Base-by-base conservation (phyloP, 108 stramenopile genomes). In the Discostella stelligeroides region DNA sequence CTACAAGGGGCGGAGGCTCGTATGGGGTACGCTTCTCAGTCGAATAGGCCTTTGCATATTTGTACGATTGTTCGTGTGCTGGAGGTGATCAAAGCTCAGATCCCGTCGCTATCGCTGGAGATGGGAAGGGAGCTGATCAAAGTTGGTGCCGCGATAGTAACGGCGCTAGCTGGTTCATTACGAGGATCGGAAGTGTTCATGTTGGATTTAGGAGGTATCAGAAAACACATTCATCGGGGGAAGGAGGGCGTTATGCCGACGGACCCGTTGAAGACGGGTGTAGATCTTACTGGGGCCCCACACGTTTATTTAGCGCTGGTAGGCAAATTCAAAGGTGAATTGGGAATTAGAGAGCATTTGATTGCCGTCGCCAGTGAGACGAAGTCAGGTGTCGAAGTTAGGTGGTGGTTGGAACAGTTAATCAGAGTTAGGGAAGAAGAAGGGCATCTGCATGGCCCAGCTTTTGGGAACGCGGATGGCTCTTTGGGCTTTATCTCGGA, bases 21-120 rank as follows among this genome's bases (percentile, higher is more conserved):
- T 0, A 76, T 76, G 75, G 67, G 67, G 4, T 58, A 24, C 25
- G 45, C 46, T 4, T 37, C 51, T 12, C 12, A 41, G 28, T 34
- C 27, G 0, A 68, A 76, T 15, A 0, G 34, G 50, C 18, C 60
- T 0, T 11, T 75, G 21, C 11, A 25, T 0, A 57, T 60, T n/a
- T 15, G 42, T 9, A 57, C 45, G 1, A 21, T 59, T 2, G 57
- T 48, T 5, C 25, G 46, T 11, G 8, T 59, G 42, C 15, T 59
- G 13, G 68, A 69, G 21, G 2, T 59, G 27, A 18, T 69, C 1
- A 12, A 46, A 17, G 0, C 4, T 4, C 20, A 42, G 20, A 0
- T 13, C 3, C 11, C 7, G 9, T 18, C 43, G 5, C 15, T 12
- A 7, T 4, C 6, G 15, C 3, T 7, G 1, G 4, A 54, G 0